Evolutionary conservation across 2,329 filamentous ascomycete genomes (phyloP).

Genomic region (Graphilbum sp.): DNA sequence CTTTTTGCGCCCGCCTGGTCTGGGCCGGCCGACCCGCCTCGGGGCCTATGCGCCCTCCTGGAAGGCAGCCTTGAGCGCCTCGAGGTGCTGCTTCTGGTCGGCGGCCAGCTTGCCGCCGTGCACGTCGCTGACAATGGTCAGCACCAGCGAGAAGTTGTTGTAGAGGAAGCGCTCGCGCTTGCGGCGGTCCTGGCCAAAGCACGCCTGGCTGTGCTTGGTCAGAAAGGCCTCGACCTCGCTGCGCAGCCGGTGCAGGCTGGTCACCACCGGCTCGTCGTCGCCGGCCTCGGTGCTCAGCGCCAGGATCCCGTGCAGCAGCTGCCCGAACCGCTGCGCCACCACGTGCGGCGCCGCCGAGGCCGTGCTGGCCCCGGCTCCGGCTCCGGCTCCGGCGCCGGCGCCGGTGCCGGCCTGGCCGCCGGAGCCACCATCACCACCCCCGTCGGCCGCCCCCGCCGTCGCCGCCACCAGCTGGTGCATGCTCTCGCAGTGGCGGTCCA

Average conservation of each 20-base stretch:
- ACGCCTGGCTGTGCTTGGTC: conserved; percentile 53
- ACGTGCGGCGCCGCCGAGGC: conserved; percentile 75
- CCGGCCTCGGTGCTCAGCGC: conserved; percentile 75
- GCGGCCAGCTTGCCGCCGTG: conserved; percentile 49
- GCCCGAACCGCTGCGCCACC: conserved; percentile 87
- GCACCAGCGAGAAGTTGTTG: conserved; percentile 91
- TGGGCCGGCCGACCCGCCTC: too few species aligned
- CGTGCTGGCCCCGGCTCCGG: conserved; percentile 27
- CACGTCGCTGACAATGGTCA: conserved; percentile 75
- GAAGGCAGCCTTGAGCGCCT: conserved; percentile 43
- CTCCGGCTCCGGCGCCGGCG: conserved; percentile 24
- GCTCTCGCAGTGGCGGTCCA: conserved; percentile 85
- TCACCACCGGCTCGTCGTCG: conserved; percentile 82
- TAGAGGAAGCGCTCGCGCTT: conserved; percentile 79
- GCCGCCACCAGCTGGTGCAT: conserved; percentile 46
- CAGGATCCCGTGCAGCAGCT: conserved; percentile 74
- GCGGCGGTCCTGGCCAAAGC: conserved; percentile 54
- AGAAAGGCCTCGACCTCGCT: conserved; percentile 75
- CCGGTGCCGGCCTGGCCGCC: conserved; percentile 13
- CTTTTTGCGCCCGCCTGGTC: too few species aligned
- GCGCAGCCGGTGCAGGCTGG: conserved; percentile 61
- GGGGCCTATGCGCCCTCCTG: conserved; percentile 25
- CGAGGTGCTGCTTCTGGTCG: conserved; percentile 64
- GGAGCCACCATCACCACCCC: too few species aligned
- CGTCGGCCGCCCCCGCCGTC: too few species aligned